A percentile compares a stretch with the other conserved stretches of the same genome.
Conservation (phyloP, 202 grass and related monocot genomes). For the Panicum hallii region DNA sequence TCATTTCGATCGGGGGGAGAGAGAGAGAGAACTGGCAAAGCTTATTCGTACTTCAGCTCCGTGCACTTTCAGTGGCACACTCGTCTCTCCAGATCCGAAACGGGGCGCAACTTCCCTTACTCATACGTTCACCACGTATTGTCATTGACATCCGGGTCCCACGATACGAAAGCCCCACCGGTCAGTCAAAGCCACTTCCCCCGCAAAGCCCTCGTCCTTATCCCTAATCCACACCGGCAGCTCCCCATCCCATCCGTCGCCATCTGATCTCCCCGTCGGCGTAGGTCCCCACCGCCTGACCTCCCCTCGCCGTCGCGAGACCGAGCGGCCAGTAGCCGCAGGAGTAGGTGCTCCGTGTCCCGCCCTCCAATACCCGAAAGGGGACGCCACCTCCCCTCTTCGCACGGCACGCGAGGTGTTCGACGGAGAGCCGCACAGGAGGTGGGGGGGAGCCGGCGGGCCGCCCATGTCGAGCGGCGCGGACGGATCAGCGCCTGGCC, state of each 20-base stretch:
- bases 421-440: constrained; percentile 12
- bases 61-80: not conserved
- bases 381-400: not conserved
- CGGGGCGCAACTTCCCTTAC: not conserved
- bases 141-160: not conserved
- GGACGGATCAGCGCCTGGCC: constrained; percentile 31
- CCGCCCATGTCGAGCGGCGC: constrained; percentile 46
- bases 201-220: constrained; percentile 26
- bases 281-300: constrained; percentile 26
- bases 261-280: constrained; percentile 33
- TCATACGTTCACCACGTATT: accelerated
- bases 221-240: constrained; percentile 15
- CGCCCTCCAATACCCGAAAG: constrained; percentile 11
- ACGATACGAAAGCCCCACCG: accelerated
- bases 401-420: constrained; percentile 49
- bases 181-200: not conserved
- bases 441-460: not conserved
- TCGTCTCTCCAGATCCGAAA: constrained; percentile 12
- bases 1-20: not conserved
- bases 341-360: constrained; percentile 30
- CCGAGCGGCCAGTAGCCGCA: constrained; percentile 48
- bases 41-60: not conserved
- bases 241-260: constrained; percentile 41
- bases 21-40: not conserved
- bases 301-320: constrained; percentile 32